These are phyloP conservation scores for Monilinia vaccinii-corymbosi DNA, from an alignment of 2,329 filamentous ascomycete species.

Conservation along the genomic window DNA sequence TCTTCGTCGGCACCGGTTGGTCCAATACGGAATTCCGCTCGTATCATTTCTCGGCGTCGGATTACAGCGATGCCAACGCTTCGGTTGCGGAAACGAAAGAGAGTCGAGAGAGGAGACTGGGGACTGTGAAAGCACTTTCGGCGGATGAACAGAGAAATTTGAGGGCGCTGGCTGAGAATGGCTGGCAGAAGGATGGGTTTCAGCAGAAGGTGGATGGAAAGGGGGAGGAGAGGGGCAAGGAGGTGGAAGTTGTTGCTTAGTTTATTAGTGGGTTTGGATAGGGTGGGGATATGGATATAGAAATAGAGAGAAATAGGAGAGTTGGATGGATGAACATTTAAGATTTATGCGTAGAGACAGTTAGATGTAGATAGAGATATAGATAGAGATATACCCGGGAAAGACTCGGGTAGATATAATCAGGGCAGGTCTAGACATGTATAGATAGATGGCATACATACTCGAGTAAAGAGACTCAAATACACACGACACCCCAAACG, in stretches of 20 bases:
- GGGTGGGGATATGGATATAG: neutral
- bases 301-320: no score
- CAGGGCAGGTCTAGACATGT: no score
- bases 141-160: slow-evolving; percentile 24
- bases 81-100: slow-evolving; percentile 22
- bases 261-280: no score
- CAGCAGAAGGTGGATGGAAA: neutral
- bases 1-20: slow-evolving; percentile 27
- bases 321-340: no score
- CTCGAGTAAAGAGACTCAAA: neutral
- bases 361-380: neutral
- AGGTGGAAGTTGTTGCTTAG: neutral
- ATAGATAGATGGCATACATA: neutral
- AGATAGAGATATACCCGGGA: neutral
- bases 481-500: neutral
- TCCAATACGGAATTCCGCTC: slow-evolving; percentile 26
- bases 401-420: no score
- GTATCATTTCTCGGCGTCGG: slow-evolving; percentile 21
- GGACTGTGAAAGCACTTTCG: slow-evolving; percentile 18
- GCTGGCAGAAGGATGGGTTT: neutral
- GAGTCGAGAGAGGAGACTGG: slow-evolving; percentile 20
- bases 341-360: neutral
- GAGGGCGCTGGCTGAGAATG: slow-evolving; percentile 17
- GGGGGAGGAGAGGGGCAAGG: neutral
- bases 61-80: slow-evolving; percentile 11